phyloP scores from a whole-genome alignment of 169 alveolate species.

The Cryptosporidium ryanae region DNA sequence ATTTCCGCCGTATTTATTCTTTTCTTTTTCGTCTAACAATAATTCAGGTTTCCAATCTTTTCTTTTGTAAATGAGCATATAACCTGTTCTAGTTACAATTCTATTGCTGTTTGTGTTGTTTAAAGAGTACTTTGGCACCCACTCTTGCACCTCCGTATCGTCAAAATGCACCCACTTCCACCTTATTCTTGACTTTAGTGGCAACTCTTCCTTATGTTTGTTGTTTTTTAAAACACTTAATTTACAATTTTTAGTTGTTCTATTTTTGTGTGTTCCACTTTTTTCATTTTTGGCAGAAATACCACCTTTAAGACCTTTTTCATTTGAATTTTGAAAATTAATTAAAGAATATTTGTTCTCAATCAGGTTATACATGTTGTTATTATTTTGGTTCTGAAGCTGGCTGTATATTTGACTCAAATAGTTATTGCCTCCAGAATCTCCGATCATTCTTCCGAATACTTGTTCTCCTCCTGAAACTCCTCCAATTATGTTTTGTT shows the following conservation, averaged over 20 bases:
- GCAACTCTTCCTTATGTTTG: not conserved
- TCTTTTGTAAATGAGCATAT: conserved; percentile 70
- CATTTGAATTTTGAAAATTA: conserved; percentile 20
- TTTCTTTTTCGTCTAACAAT: not conserved
- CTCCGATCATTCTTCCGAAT: not conserved
- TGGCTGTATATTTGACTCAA: conserved; percentile 2
- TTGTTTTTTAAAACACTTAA: not conserved
- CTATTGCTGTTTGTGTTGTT: conserved; percentile 17
- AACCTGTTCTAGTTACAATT: conserved; percentile 66
- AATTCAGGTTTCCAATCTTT: conserved; percentile 56
- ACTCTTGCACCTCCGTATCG: conserved; percentile 65
- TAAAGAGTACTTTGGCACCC: conserved; percentile 64
- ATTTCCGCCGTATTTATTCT: not conserved
- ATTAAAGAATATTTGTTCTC: not conserved
- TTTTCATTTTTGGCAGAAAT: not conserved
- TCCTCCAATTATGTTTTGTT: not conserved
- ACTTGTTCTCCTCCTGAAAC: not conserved
- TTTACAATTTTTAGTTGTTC: not conserved
- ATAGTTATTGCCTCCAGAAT: not conserved
- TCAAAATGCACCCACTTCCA: conserved; percentile 75
- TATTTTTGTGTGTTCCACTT: not conserved
- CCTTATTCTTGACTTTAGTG: not conserved
- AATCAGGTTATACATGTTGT: not conserved
- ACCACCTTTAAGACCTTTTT: conserved; percentile 56
- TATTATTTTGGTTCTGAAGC: conserved; percentile 6